These are phyloP conservation scores for Globisporangium middletonii DNA, from an alignment of 352 stramenopile species.

Conservation along the genomic window DNA sequence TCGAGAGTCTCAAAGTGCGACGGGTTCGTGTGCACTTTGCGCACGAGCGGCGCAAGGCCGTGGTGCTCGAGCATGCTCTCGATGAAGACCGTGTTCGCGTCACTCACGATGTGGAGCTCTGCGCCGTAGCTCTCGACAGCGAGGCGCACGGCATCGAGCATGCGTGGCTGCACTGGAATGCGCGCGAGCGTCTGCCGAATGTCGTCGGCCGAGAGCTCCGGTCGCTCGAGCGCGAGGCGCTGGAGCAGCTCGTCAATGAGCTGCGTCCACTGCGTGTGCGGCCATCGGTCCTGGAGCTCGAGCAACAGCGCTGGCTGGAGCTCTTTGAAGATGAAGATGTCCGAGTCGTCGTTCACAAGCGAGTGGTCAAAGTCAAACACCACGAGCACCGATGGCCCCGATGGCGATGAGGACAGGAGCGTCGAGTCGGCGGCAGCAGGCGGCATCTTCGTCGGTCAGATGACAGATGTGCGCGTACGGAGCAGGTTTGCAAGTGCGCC, in stretches of 20 bases:
- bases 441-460: not conserved
- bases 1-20: slow-evolving; percentile 15
- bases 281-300: slow-evolving; percentile 14
- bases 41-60: slow-evolving; percentile 21
- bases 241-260: slow-evolving; percentile 28
- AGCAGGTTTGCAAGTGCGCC: not conserved
- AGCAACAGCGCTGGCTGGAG: slow-evolving; percentile 26
- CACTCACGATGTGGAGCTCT: slow-evolving; percentile 37
- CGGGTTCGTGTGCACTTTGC: slow-evolving; percentile 34
- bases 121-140: slow-evolving; percentile 26
- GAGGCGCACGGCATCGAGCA: slow-evolving; percentile 43
- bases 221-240: slow-evolving; percentile 19
- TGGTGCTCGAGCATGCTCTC: slow-evolving; percentile 30
- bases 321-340: slow-evolving; percentile 22
- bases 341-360: slow-evolving; percentile 44
- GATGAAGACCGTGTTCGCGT: slow-evolving; percentile 46
- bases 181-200: slow-evolving; percentile 19
- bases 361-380: slow-evolving; percentile 49
- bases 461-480: not conserved
- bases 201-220: slow-evolving; percentile 16
- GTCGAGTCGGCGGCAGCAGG: not conserved
- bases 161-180: slow-evolving; percentile 25
- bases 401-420: not conserved
- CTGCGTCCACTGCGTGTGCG: slow-evolving; percentile 15
- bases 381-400: slow-evolving; percentile 21